Conservation (phyloP, 805 yeast genomes). For the Spathaspora girioi region DNA sequence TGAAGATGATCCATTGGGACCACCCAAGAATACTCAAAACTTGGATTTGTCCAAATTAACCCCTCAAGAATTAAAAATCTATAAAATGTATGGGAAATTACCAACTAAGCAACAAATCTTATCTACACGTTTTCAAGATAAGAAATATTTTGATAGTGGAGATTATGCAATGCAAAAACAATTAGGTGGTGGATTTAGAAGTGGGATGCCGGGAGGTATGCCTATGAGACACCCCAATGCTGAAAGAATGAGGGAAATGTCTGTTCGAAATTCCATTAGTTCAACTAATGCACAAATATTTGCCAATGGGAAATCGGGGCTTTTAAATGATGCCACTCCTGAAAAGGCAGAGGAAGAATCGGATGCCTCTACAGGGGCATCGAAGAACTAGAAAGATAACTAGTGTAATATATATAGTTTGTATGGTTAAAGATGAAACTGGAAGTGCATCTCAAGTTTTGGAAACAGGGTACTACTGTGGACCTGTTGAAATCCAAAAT, state of each 20-base stretch:
- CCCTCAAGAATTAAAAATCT: slow-evolving; percentile 77
- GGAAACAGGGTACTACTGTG: not conserved
- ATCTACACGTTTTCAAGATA: slow-evolving; percentile 72
- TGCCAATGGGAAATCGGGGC: slow-evolving; percentile 48
- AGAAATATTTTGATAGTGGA: slow-evolving; percentile 91
- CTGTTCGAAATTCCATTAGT: slow-evolving; percentile 55
- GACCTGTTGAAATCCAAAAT: not conserved
- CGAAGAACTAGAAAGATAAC: not conserved
- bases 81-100: slow-evolving; percentile 77
- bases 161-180: slow-evolving; percentile 80
- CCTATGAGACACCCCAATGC: slow-evolving; percentile 51
- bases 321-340: slow-evolving; percentile 51
- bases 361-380: not conserved
- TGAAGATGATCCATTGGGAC: slow-evolving; percentile 51
- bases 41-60: slow-evolving; percentile 56
- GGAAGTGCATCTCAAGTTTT: not conserved
- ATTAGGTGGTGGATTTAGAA: slow-evolving; percentile 20
- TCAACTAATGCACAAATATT: slow-evolving; percentile 41
- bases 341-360: slow-evolving; percentile 15
- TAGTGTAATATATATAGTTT: not conserved
- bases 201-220: slow-evolving; percentile 29
- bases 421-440: not conserved
- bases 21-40: slow-evolving; percentile 41
- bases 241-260: slow-evolving; percentile 56
- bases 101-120: slow-evolving; percentile 79